Evolutionary conservation across 75 land plant genomes (phyloP), one percentile per base, ranked within the genome.

Genomic region (Picea glauca): DNA sequence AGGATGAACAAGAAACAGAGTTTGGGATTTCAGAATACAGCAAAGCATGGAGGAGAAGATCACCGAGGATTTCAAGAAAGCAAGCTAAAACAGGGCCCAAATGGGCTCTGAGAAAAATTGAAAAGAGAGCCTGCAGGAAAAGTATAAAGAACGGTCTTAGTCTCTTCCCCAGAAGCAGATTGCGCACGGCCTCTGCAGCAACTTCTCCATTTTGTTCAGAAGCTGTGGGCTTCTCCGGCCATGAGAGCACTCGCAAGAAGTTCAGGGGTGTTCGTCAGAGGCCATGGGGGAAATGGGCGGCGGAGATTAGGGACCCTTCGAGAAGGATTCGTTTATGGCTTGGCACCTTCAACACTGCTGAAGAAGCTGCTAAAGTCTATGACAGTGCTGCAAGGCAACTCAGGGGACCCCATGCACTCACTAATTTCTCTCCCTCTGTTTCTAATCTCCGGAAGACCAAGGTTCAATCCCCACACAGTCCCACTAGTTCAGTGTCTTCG

Each of bases 301-400:
- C 78, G 9, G 72, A 77, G 78, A 77, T 77, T n/a, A 60, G 66
- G 40, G 78, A 77, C 46, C 20, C 62, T 7, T 3, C 13, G 4
- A 61, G 66, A 20, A 7, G 78, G 7, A 35, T 77, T 17, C 50
- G 72, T 1, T 68, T 68, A 17, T 77, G 78, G 78, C 13, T 77
- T 32, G 78, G 78, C 14, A 77, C 78, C 0, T 77, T 15, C n/a
- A 76, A 77, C 4, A 77, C 78, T 1, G 78, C 62, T 2, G 77
- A 60, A n/a, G 78, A 77, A 15, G 78, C 77, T 17, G 78, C 78
- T 18, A 63, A 26, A 21, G 78, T 76, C 4, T 77, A 77, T 35
- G 78, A 77, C n/a, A n/a, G 15, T 17, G 78, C 78, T 7, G 78
- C 78, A 0, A 61, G 72, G 18, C n/a, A 77, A 76, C 38, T 77